Base-by-base conservation (phyloP, 805 yeast species). In the Kodamaea lidongshanica region DNA sequence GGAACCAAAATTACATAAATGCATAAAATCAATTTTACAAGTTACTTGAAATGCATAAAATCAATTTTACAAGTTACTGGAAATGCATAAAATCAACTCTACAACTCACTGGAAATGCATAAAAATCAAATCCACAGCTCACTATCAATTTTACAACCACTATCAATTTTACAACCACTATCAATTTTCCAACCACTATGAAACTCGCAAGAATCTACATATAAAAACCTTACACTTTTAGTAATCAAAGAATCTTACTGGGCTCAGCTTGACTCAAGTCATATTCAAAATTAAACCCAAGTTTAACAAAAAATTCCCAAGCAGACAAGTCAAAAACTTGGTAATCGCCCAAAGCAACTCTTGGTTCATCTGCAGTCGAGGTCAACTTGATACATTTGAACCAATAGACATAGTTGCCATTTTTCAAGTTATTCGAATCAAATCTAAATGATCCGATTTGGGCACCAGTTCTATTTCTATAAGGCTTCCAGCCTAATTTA, bases 401-500 rank as follows among this genome's bases (percentile, higher is more conserved):
- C 63, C 63, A 57, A 30, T 50, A 45, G 18, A 29, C 34, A 27
- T 32, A 42, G 12, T 32, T 39, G 25, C 15, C 20, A 8, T 16
- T 34, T 11, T 17, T 28, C n/a, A 24, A 13, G 6, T 27, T 19
- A 18, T 18, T n/a, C 7, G 32, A 30, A 15, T 13, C 23, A 20
- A 22, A 28, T 27, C 33, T 30, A 23, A 31, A 23, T 16, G 35
- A 25, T 9, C 35, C 35, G 11, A 35, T 30, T 14, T 23, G 35
- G n/a, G 14, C 22, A 10, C 23, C 34, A 11, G 26, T 28, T 32
- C 45, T 30, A 40, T 38, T 33, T 33, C 50, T 39, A 33, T 64
- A 65, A 1, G 70, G 70, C 32, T 41, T 56, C 70, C 70, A 65
- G 3, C 67, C 68, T 24, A 63, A 44, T 28, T 48, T 45, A 37